phyloP scores from a whole-genome alignment of 257 asterid genomes.

The Lavandula angustifolia region DNA sequence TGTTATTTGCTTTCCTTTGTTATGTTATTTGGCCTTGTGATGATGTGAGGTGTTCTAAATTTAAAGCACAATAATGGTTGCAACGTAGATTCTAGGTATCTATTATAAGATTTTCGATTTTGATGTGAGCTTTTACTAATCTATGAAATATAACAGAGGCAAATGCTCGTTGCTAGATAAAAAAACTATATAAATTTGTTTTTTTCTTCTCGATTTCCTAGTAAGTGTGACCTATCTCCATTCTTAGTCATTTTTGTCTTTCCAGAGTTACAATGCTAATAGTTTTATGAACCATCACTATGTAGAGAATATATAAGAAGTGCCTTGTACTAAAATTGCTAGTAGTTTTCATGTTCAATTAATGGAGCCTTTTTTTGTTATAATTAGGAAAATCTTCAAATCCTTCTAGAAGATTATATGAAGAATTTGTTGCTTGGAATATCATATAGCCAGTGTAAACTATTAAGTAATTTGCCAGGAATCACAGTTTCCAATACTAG shows the following conservation, averaged over 20 bases:
- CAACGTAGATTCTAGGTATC: constrained; percentile 8
- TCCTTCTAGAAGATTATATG: constrained; percentile 2
- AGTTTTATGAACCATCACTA: background rate
- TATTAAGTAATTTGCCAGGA: background rate
- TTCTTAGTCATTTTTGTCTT: background rate
- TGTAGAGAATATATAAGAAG: background rate
- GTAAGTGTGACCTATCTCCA: constrained; percentile 2
- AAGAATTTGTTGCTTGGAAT: constrained; percentile 22
- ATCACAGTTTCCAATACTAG: constrained; percentile 23
- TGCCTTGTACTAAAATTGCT: too few relatives aligned
- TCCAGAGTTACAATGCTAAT: background rate
- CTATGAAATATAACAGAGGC: background rate
- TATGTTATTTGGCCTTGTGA: background rate
- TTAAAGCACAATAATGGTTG: background rate
- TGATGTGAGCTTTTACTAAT: background rate
- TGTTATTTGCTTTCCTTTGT: constrained; percentile 4
- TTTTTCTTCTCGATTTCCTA: background rate
- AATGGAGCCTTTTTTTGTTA: too few relatives aligned
- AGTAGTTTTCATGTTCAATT: too few relatives aligned
- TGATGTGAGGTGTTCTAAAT: background rate
- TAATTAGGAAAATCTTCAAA: too few relatives aligned
- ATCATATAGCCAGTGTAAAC: background rate
- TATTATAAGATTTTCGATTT: background rate
- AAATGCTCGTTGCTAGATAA: constrained; percentile 7
- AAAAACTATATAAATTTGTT: background rate